Percentiles rank a stretch among this genome's conserved stretches.
Conservation (phyloP, 371 early-diverging fungal species). For the Rhizopus arrhizus region DNA sequence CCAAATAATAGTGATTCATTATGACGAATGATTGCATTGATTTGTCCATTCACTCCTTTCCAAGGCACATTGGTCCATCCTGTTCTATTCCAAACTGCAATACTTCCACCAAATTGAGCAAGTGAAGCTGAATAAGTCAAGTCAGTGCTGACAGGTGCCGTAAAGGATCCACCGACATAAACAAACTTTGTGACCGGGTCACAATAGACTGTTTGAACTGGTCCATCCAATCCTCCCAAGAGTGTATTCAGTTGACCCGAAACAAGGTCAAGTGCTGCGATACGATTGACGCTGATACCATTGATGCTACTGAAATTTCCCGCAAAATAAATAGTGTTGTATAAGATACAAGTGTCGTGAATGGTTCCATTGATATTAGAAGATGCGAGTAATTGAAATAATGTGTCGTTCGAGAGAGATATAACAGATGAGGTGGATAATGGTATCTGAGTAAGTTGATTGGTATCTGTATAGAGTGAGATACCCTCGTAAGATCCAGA, state of each 20-base stretch:
- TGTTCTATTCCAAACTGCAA: slow-evolving; percentile 55
- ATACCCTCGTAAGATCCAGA: slow-evolving; percentile 47
- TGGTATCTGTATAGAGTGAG: slow-evolving; percentile 44
- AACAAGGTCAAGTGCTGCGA: slow-evolving; percentile 53
- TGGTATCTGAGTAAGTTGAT: slow-evolving; percentile 42
- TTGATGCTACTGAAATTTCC: slow-evolving; percentile 49
- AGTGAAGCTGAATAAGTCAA: slow-evolving; percentile 38
- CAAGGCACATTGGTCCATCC: slow-evolving; percentile 59
- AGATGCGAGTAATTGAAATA: slow-evolving; percentile 36
- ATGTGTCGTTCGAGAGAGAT: slow-evolving; percentile 36
- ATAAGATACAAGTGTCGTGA: slow-evolving; percentile 35
- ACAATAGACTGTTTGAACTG: slow-evolving; percentile 67
- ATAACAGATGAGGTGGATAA: slow-evolving; percentile 38
- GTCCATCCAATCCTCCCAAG: slow-evolving; percentile 69
- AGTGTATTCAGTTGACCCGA: slow-evolving; percentile 48
- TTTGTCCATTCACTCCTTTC: slow-evolving; percentile 65
- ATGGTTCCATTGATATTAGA: slow-evolving; percentile 39
- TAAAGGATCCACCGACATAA: slow-evolving; percentile 47
- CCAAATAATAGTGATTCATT: slow-evolving; percentile 40
- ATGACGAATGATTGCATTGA: slow-evolving; percentile 33
- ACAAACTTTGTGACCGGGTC: slow-evolving; percentile 50
- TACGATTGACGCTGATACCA: slow-evolving; percentile 47
- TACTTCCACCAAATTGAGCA: slow-evolving; percentile 56
- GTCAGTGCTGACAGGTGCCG: slow-evolving; percentile 33
- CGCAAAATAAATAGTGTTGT: slow-evolving; percentile 49